These are phyloP conservation scores for Melampsora medusae DNA, from an alignment of 1,284 basidiomycete species.

Conservation along the genomic window DNA sequence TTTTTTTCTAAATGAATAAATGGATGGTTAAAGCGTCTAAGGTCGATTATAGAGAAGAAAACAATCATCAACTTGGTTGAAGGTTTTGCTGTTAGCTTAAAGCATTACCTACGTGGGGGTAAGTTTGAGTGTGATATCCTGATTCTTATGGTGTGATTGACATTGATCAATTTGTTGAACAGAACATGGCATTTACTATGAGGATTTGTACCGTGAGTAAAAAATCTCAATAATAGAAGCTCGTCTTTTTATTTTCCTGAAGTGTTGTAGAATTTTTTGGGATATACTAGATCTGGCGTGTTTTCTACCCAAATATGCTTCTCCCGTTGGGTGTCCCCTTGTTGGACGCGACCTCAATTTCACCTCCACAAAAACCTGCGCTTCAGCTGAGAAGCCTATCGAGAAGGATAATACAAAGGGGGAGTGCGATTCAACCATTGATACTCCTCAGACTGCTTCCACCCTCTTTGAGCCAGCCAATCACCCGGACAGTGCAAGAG, in stretches of 20 bases:
- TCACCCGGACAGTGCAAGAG: too few relatives aligned
- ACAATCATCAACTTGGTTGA: constrained; percentile 16
- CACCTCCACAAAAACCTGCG: neutral
- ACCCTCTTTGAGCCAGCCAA: too few relatives aligned
- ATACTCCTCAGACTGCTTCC: too few relatives aligned
- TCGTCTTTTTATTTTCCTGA: too few relatives aligned
- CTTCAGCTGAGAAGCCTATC: neutral
- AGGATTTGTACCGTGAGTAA: constrained; percentile 19
- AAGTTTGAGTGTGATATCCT: neutral
- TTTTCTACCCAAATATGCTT: constrained; percentile 28
- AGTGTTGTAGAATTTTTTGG: too few relatives aligned
- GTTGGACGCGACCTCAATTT: constrained; percentile 13
- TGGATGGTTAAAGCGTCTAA: neutral
- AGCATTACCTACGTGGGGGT: constrained; percentile 19
- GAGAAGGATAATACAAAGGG: neutral
- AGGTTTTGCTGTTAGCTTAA: constrained; percentile 17
- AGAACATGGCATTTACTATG: constrained; percentile 27
- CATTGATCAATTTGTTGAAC: neutral
- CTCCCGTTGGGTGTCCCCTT: constrained; percentile 4
- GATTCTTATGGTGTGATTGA: too few relatives aligned
- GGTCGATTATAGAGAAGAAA: constrained; percentile 15
- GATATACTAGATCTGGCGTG: constrained; percentile 33
- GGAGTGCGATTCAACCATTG: too few relatives aligned
- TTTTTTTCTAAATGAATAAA: too few relatives aligned
- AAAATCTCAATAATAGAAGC: neutral